A percentile compares a stretch with the other conserved stretches of the same genome.
These are phyloP conservation scores for Coleophoma eucalyptorum DNA, from an alignment of 2,329 filamentous ascomycete genomes.

Conservation along the genomic window DNA sequence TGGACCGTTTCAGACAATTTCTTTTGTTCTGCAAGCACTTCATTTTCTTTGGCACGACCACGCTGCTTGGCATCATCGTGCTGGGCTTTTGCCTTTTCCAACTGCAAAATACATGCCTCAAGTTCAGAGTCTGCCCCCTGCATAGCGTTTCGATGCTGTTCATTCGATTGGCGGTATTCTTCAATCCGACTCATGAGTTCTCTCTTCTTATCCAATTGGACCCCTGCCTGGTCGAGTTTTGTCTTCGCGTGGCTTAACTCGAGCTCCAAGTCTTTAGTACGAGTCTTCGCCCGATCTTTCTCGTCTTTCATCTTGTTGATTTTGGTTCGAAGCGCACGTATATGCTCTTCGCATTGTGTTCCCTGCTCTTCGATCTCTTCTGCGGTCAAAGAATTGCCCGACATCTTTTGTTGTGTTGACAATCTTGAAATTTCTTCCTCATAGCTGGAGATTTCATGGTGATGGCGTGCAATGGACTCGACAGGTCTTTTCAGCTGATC, in stretches of 20 bases:
- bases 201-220: slow-evolving; percentile 78
- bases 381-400: slow-evolving; percentile 61
- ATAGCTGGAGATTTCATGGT: slow-evolving; percentile 67
- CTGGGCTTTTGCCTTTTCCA: slow-evolving; percentile 69
- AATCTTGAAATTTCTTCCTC: slow-evolving; percentile 73
- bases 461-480: slow-evolving; percentile 67
- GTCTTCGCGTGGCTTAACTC: slow-evolving; percentile 72
- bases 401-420: slow-evolving; percentile 69
- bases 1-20: slow-evolving; percentile 70
- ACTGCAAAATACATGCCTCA: slow-evolving; percentile 68
- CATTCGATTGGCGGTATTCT: slow-evolving; percentile 64
- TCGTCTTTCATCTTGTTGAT: slow-evolving; percentile 65
- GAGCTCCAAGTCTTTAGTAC: slow-evolving; percentile 69
- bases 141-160: slow-evolving; percentile 66
- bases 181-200: slow-evolving; percentile 69
- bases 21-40: slow-evolving; percentile 66
- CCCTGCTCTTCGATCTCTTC: slow-evolving; percentile 83
- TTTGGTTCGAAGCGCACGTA: slow-evolving; percentile 57
- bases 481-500: slow-evolving; percentile 76
- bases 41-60: slow-evolving; percentile 69
- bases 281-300: slow-evolving; percentile 65
- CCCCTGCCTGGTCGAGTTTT: slow-evolving; percentile 65
- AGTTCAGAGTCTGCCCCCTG: slow-evolving; percentile 69
- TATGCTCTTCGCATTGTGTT: slow-evolving; percentile 61
- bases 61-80: slow-evolving; percentile 74